phyloP scores from a whole-genome alignment of 345 rosid genomes.

The Populus nigra region DNA sequence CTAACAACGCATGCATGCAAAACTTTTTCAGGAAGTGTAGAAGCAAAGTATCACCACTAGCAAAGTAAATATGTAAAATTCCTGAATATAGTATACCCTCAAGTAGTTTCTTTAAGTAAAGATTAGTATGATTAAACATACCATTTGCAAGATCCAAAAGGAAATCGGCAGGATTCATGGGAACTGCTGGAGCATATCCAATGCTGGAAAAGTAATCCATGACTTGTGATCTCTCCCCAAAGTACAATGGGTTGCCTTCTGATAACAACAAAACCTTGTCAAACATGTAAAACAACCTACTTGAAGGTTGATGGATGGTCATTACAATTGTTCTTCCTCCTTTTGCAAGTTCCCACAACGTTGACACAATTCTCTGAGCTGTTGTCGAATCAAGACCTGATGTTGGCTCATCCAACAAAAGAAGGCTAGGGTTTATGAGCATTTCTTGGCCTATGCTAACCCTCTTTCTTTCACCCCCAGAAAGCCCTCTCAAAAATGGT shows the following conservation, averaged over 20 bases:
- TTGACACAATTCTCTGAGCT: slow-evolving; percentile 49
- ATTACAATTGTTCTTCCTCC: slow-evolving; percentile 50
- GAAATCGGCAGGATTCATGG: slow-evolving; percentile 63
- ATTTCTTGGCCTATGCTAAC: slow-evolving; percentile 59
- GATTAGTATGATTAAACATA: slow-evolving; percentile 7
- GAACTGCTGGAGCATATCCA: slow-evolving; percentile 39
- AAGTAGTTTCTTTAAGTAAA: not conserved
- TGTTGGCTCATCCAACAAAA: slow-evolving; percentile 59
- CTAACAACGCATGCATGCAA: not conserved
- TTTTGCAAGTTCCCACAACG: slow-evolving; percentile 38
- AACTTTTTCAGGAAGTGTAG: not conserved
- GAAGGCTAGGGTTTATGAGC: slow-evolving; percentile 52
- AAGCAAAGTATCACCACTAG: not conserved
- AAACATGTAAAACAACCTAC: slow-evolving; percentile 59
- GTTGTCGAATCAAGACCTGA: slow-evolving; percentile 60
- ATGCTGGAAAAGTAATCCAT: slow-evolving; percentile 51
- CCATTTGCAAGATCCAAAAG: slow-evolving; percentile 56
- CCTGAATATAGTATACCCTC: not conserved
- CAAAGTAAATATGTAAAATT: not conserved
- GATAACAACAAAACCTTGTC: slow-evolving; percentile 50
- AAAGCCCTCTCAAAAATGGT: slow-evolving; percentile 40
- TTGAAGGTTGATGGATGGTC: slow-evolving; percentile 64
- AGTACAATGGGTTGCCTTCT: slow-evolving; percentile 50
- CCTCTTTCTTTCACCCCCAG: slow-evolving; percentile 61
- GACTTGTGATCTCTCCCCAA: slow-evolving; percentile 37